Base-by-base conservation (phyloP, 2,329 filamentous ascomycete species). In the Aspergillus glaucus region DNA sequence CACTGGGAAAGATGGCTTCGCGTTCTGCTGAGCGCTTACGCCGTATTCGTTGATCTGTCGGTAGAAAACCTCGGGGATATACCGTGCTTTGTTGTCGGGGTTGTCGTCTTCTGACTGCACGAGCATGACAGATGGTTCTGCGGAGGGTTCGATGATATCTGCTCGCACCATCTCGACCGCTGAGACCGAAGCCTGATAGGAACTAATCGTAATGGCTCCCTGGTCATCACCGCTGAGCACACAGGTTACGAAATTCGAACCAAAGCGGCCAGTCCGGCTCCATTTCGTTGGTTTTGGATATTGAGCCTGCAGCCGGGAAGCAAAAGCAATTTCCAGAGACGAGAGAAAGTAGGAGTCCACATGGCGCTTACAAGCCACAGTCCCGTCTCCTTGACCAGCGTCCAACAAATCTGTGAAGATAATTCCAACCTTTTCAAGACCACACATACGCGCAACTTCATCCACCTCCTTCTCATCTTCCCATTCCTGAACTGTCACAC, bases 11-110 rank as follows among this genome's bases (percentile, higher is more conserved):
- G 87, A 84, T 0, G 93, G 93, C 66, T 96, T 97, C 21, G 93
- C 93, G 60, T 95, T 97, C 69, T 97, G 89, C 66, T 96, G 93
- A 6, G 97, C 93, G 59, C 92, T 95, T 55, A 87, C 88, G 30
- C 91, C 91, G 64, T 98, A 95, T 67, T 98, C 92, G 69, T 98
- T 98, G 69, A 95, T 89, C 58, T 82, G 85, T 53, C 92, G 84
- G 73, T 94, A 98, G 71, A 97, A 98, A 4, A 98, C 92, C 63
- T 98, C 93, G 1, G 93, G 93, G 19, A 98, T 95, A 64, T 98
- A 98, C 60, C 91, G 81, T 21, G 86, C 84, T 48, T 82, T 83
- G 65, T 79, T 85, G 44, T 71, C 75, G 48, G 74, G 82, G 57
- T 75, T 82, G 55, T 90, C 86, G 45, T 96, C 87, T 64, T 97